Evolutionary conservation across 768 basidiomycete species (phyloP).

Genomic region (Strobilomyces dryophilus): DNA sequence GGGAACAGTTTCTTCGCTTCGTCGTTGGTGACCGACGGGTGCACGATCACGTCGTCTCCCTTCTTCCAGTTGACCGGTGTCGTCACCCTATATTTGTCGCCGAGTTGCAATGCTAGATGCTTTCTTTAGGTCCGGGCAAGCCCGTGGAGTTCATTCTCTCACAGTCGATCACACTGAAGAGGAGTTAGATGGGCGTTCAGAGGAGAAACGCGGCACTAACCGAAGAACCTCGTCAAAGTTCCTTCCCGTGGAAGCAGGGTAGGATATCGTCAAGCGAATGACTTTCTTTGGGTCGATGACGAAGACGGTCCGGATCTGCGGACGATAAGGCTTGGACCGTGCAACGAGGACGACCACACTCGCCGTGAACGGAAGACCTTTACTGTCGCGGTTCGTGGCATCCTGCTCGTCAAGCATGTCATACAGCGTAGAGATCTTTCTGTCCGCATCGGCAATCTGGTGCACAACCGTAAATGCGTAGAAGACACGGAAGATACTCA

Average conservation of each 20-base stretch:
- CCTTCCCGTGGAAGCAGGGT: constrained; percentile 94
- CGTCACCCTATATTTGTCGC: constrained; percentile 78
- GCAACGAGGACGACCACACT: neutral
- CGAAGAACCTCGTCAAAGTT: constrained; percentile 79
- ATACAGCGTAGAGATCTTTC: constrained; percentile 80
- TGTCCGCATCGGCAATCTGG: constrained; percentile 89
- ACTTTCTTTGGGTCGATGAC: constrained; percentile 95
- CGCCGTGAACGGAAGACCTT: constrained; percentile 93
- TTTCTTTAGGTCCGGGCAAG: constrained; percentile 24
- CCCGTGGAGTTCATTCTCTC: constrained; percentile 32
- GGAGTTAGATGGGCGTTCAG: constrained; percentile 4
- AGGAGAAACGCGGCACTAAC: constrained; percentile 23
- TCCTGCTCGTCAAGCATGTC: constrained; percentile 98
- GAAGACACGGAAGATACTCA: neutral
- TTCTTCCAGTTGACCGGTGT: constrained; percentile 96
- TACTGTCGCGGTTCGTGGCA: constrained; percentile 79
- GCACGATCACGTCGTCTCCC: constrained; percentile 92
- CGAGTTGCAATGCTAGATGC: constrained; percentile 72
- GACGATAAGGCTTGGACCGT: neutral
- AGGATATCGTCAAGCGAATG: constrained; percentile 85
- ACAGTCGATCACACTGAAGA: constrained; percentile 68
- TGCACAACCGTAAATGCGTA: constrained; percentile 7
- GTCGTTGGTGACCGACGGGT: constrained; percentile 76
- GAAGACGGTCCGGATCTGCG: constrained; percentile 45
- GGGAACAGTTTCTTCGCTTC: constrained; percentile 94